These are phyloP conservation scores for Sugiyamaella marilandica DNA, from an alignment of 805 yeast genomes.

Conservation along the genomic window DNA sequence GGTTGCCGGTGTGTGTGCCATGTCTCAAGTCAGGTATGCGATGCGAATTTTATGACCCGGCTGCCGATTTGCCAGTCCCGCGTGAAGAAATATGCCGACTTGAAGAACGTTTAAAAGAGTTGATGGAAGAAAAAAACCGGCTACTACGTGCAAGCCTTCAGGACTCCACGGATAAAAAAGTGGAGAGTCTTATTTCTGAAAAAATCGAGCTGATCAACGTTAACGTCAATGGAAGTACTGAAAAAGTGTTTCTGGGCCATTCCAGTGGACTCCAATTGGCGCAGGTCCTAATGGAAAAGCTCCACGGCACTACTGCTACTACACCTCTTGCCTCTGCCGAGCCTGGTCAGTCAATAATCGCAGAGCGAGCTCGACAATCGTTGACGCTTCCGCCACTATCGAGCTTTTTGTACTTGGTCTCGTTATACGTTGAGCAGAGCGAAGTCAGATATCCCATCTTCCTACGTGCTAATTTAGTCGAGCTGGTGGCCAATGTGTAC, in stretches of 20 bases:
- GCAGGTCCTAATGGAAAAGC: conserved; percentile 10
- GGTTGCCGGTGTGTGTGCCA: conserved; percentile 10
- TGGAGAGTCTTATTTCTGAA: conserved; percentile 10
- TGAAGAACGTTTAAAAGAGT: conserved; percentile 5
- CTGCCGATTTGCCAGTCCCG: conserved; percentile 1
- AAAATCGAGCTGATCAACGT: conserved; percentile 12
- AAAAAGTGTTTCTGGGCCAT: conserved; percentile 11
- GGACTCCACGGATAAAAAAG: conserved; percentile 10
- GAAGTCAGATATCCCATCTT: conserved; percentile 13
- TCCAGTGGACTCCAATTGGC: conserved; percentile 14
- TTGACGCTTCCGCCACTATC: conserved; percentile 11
- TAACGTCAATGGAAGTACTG: conserved; percentile 4
- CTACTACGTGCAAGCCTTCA: neutral
- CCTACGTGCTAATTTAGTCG: conserved; percentile 9
- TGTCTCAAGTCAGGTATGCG: conserved; percentile 8
- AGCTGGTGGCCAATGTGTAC: conserved; percentile 13
- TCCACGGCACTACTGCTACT: neutral
- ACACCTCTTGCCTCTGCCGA: neutral
- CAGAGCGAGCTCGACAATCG: neutral
- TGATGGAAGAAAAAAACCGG: conserved; percentile 4
- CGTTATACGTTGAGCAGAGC: conserved; percentile 12
- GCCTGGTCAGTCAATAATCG: neutral
- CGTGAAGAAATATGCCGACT: conserved; percentile 9
- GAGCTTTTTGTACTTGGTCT: conserved; percentile 11
- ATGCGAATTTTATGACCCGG: conserved; percentile 13